These are phyloP conservation scores for Ormosia semicastrata DNA, from an alignment of 306 rosid genomes.

Conservation along the genomic window DNA sequence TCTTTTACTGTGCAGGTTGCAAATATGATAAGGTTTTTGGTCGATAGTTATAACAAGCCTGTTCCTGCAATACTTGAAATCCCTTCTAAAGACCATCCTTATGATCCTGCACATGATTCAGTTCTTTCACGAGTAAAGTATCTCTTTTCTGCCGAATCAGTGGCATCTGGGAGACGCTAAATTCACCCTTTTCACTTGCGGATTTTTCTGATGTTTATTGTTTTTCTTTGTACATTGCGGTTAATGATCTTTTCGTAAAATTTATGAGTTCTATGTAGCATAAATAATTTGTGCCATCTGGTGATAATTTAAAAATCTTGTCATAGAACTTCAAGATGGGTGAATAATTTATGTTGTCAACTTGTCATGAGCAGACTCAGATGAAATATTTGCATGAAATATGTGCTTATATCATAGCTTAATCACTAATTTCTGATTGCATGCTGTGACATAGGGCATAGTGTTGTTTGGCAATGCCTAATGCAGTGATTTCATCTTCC, in stretches of 20 bases:
- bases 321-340: constrained; percentile 21
- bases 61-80: constrained; percentile 93
- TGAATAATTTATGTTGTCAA: neutral
- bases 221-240: constrained; percentile 30
- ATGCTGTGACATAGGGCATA: neutral
- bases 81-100: constrained; percentile 95
- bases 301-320: constrained; percentile 4
- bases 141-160: constrained; percentile 85
- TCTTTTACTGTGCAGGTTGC: constrained; percentile 66
- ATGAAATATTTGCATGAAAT: constrained; percentile 11
- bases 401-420: neutral
- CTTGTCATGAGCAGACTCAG: neutral
- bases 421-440: neutral
- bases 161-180: constrained; percentile 81
- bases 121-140: constrained; percentile 90
- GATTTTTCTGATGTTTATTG: constrained; percentile 8
- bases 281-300: constrained; percentile 22
- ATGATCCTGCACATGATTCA: constrained; percentile 90
- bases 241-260: constrained; percentile 7
- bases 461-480: too few relatives aligned
- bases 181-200: neutral
- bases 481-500: too few relatives aligned
- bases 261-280: constrained; percentile 28
- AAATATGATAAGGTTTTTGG: constrained; percentile 89
- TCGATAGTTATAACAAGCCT: constrained; percentile 89